Percentiles rank a stretch among this genome's conserved stretches.
These are phyloP conservation scores for Corymbia citriodora DNA, from an alignment of 441 rosid species.

Conservation along the genomic window DNA sequence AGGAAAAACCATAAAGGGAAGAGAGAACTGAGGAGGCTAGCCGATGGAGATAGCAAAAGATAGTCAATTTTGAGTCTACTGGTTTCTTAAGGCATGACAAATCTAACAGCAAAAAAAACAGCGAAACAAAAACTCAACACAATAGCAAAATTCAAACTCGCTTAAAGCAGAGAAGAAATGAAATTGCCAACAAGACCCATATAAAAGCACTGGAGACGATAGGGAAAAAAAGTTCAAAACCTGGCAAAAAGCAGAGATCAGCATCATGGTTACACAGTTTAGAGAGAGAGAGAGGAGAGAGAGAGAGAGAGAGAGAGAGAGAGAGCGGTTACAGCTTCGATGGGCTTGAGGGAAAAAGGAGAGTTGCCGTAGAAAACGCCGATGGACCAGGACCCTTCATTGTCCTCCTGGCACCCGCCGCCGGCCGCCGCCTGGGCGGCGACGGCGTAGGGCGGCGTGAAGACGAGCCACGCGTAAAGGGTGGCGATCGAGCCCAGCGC, in stretches of 20 bases:
- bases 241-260: background rate
- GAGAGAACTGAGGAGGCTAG: background rate
- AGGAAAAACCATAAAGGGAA: background rate
- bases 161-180: background rate
- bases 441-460: slow-evolving; percentile 27
- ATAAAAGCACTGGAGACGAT: background rate
- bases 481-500: slow-evolving; percentile 56
- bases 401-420: slow-evolving; percentile 73
- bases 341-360: slow-evolving; percentile 83
- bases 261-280: background rate
- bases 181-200: background rate
- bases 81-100: background rate
- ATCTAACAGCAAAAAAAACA: background rate
- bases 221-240: background rate
- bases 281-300: background rate
- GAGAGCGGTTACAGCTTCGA: slow-evolving; percentile 63
- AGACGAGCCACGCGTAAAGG: slow-evolving; percentile 51
- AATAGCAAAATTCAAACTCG: background rate
- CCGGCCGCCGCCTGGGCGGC: slow-evolving; percentile 15
- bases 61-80: background rate
- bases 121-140: background rate
- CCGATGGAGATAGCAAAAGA: background rate
- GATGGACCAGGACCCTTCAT: slow-evolving; percentile 95
- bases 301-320: background rate
- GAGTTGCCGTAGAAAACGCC: slow-evolving; percentile 87